Percentiles rank a stretch among this genome's conserved stretches.
phyloP scores from a whole-genome alignment of 306 rosid genomes.

The Delonix regia region DNA sequence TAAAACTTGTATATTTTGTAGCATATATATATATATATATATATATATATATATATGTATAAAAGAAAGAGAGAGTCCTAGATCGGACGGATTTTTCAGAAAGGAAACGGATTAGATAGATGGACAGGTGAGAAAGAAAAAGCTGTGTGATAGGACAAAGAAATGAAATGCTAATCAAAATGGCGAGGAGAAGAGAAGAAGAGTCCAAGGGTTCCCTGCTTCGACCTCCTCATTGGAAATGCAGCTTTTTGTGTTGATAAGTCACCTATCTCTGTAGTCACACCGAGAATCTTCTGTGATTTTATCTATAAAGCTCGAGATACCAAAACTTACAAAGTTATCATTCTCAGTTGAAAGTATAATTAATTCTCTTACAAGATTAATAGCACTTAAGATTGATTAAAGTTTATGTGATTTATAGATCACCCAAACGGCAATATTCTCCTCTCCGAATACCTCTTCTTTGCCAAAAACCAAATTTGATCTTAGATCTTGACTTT shows the following conservation, averaged over 20 bases:
- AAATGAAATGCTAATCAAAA: slow-evolving; percentile 35
- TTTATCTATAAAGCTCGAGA: neutral
- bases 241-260: slow-evolving; percentile 40
- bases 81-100: neutral
- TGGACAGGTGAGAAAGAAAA: slow-evolving; percentile 48
- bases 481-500: neutral
- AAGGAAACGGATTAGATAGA: slow-evolving; percentile 29
- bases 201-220: neutral
- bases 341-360: too few relatives aligned
- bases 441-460: too few relatives aligned
- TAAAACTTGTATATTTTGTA: too few relatives aligned
- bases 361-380: too few relatives aligned
- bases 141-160: slow-evolving; percentile 52
- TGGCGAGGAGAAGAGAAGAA: neutral
- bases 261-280: slow-evolving; percentile 36
- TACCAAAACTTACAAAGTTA: too few relatives aligned
- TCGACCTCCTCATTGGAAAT: slow-evolving; percentile 25
- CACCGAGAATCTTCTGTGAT: neutral
- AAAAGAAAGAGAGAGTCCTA: too few relatives aligned
- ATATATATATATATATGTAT: too few relatives aligned
- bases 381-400: too few relatives aligned
- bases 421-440: too few relatives aligned
- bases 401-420: too few relatives aligned
- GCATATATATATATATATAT: too few relatives aligned
- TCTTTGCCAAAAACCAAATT: neutral